These are phyloP conservation scores for Dryas alaskensis DNA, from an alignment of 306 rosid species.

Conservation along the genomic window DNA sequence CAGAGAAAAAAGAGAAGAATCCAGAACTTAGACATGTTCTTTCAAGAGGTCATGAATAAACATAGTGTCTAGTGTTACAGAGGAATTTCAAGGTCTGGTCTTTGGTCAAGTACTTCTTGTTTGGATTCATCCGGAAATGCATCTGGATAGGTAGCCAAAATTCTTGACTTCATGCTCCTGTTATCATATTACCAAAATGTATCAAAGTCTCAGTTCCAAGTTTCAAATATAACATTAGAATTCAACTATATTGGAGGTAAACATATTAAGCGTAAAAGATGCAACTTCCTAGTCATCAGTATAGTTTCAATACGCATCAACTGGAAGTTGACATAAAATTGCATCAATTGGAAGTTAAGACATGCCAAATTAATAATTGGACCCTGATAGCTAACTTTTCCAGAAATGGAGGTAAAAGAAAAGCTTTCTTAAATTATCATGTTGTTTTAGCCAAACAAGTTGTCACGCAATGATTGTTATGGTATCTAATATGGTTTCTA, in stretches of 20 bases:
- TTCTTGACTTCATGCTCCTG: constrained; percentile 84
- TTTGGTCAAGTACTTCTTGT: constrained; percentile 53
- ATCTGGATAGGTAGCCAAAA: constrained; percentile 72
- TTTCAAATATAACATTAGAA: background rate
- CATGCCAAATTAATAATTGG: background rate
- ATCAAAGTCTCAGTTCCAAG: background rate
- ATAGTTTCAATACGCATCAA: background rate
- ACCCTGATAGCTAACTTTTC: background rate
- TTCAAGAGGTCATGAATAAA: background rate
- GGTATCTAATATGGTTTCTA: background rate
- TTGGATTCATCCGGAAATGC: constrained; percentile 66
- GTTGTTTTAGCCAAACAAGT: background rate
- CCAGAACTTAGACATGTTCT: background rate
- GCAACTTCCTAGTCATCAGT: background rate
- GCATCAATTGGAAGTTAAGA: too few relatives aligned
- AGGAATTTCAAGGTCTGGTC: constrained; percentile 91
- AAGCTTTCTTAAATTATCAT: background rate
- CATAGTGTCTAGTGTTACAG: constrained; percentile 24
- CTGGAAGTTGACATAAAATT: background rate
- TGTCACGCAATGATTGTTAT: background rate
- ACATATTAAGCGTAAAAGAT: background rate
- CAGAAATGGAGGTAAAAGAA: background rate
- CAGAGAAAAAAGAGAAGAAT: too few relatives aligned
- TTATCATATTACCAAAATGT: constrained; percentile 5
- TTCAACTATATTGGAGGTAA: background rate